These are phyloP conservation scores for Orbilia blumenaviensis DNA, from an alignment of 2,329 filamentous ascomycete species.

Conservation along the genomic window DNA sequence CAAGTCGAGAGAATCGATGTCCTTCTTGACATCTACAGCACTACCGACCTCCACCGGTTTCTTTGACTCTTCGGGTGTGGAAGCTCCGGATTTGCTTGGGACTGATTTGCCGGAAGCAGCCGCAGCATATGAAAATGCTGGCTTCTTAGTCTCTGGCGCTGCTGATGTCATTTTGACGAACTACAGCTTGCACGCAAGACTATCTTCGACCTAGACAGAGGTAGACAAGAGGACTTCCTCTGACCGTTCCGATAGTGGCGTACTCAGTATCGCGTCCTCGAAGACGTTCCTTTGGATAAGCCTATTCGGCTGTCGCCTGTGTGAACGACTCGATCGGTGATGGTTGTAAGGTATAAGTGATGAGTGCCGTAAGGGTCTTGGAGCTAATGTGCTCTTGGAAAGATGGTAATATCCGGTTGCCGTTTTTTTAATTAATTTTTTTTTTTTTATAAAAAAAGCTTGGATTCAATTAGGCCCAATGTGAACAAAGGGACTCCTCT, in stretches of 20 bases:
- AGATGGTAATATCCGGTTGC: background rate
- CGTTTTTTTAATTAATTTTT: background rate
- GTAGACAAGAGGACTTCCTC: constrained; percentile 50
- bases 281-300: constrained; percentile 43
- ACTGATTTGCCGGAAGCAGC: constrained; percentile 57
- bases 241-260: constrained; percentile 48
- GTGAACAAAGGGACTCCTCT: constrained; percentile 11
- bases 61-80: constrained; percentile 43
- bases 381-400: constrained; percentile 7
- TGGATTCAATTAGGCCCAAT: background rate
- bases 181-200: constrained; percentile 43
- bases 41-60: constrained; percentile 56
- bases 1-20: constrained; percentile 58
- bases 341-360: constrained; percentile 1
- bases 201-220: constrained; percentile 50
- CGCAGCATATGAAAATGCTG: constrained; percentile 57
- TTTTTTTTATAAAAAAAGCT: background rate
- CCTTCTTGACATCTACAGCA: constrained; percentile 61
- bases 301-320: constrained; percentile 35
- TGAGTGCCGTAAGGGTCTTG: background rate
- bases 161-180: constrained; percentile 54
- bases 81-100: constrained; percentile 28
- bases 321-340: constrained; percentile 21
- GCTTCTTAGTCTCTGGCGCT: constrained; percentile 55
- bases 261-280: constrained; percentile 49